Base-by-base conservation (phyloP, 2,329 filamentous ascomycete genomes). In the Nigrospora oryzae region DNA sequence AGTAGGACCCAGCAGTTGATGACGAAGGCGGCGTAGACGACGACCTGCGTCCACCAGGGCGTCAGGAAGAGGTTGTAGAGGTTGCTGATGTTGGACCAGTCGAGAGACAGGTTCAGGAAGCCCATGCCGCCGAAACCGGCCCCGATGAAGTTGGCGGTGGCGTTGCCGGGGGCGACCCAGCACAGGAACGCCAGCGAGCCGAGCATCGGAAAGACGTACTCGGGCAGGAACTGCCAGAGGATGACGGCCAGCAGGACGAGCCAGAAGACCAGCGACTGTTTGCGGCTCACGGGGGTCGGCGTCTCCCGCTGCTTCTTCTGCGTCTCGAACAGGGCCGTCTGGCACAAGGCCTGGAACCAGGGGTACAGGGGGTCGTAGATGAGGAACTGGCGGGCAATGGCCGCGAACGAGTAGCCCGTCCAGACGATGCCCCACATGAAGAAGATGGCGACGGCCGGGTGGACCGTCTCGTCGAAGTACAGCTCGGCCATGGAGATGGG, bases 51-150 rank as follows among this genome's bases (percentile, higher is more conserved):
- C 63, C 75, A 81, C 66, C 73, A 81, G 1, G 74, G 78, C 4
- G 73, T 75, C 32, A 78, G 62, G 49, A 81, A 73, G 43, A 77
- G 58, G 40, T 68, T 77, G 11, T 64, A 67, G 37, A 66, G 66
- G 23, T 70, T 71, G n/a, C 71, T 69, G 42, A 82, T 71, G 49
- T 75, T 81, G 3, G 77, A 77, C 77, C 77, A 82, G 51, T 82
- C 73, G 15, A 82, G 61, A 2, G 71, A 73, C 2, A 81, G 61
- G 46, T 81, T 82, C 34, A 82, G 59, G 47, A 81, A 71, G 0
- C 76, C 77, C 74, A 81, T 79, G 5, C 77, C 77, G 4, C 78
- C 77, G n/a, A 80, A 68, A 0, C 78, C 78, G 5, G 73, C 71
- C 1, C 78, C 77, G 15, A 82, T 62, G 51, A 81, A 83, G 52